phyloP scores from a whole-genome alignment of 2,329 filamentous ascomycete genomes.

The Diaporthe sp. region DNA sequence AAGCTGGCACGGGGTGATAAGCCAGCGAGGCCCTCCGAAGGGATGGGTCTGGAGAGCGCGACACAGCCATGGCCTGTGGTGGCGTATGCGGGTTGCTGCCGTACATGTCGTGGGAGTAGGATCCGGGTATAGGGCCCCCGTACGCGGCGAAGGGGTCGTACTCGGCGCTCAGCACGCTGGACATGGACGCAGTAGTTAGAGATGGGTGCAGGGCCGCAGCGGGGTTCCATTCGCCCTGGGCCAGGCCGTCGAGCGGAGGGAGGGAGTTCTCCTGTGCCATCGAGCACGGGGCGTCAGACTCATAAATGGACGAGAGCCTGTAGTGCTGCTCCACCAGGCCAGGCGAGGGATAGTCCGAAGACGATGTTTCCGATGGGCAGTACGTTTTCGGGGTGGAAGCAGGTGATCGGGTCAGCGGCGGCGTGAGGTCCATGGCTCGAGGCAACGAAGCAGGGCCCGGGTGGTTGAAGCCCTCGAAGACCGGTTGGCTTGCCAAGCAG shows the following conservation, averaged over 20 bases:
- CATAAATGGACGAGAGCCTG: constrained; percentile 57
- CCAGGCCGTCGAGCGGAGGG: constrained; percentile 55
- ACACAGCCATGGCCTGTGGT: constrained; percentile 42
- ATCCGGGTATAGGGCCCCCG: constrained; percentile 53
- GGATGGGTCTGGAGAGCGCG: constrained; percentile 48
- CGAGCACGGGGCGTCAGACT: constrained; percentile 53
- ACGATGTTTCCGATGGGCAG: constrained; percentile 56
- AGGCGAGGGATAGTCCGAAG: constrained; percentile 61
- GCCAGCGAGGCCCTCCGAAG: constrained; percentile 47
- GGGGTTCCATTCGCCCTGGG: constrained; percentile 59
- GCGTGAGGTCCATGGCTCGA: constrained; percentile 62
- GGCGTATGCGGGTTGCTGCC: constrained; percentile 44
- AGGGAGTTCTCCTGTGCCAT: constrained; percentile 49
- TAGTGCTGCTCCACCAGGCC: constrained; percentile 56
- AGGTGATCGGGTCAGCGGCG: constrained; percentile 60
- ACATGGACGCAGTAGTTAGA: constrained; percentile 55
- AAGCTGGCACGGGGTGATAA: constrained; percentile 45
- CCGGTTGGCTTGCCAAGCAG: constrained; percentile 4
- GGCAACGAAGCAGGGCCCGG: not conserved
- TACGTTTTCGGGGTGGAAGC: constrained; percentile 59
- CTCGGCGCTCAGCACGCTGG: constrained; percentile 61
- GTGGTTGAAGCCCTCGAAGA: not conserved
- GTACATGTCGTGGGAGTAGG: constrained; percentile 59
- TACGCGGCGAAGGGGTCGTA: constrained; percentile 66
- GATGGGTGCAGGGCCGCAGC: constrained; percentile 54